Conservation (phyloP, 2,329 filamentous ascomycete species). For the Xylariaceae sp. region DNA sequence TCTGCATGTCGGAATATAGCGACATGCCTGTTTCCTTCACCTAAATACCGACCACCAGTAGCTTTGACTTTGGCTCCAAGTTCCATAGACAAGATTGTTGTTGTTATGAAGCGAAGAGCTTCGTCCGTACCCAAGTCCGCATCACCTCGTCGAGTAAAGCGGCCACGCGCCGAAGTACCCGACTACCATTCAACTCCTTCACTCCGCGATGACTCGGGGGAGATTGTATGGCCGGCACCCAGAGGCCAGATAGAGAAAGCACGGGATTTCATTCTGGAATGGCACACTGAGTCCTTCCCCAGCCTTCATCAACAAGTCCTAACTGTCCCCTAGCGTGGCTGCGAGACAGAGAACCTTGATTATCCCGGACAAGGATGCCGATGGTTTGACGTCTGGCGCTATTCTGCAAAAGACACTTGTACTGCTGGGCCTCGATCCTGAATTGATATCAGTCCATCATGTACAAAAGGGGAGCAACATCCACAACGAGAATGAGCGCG, state of each 20-base stretch:
- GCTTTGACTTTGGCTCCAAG: too few species aligned
- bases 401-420: conserved; percentile 57
- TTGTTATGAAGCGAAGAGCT: conserved; percentile 26
- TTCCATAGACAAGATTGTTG: too few species aligned
- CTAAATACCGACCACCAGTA: background rate
- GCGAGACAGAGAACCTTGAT: conserved; percentile 50
- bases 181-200: conserved; percentile 42
- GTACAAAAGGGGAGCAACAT: conserved; percentile 55
- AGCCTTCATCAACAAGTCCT: conserved; percentile 2
- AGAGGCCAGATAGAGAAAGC: conserved; percentile 49
- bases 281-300: conserved; percentile 35
- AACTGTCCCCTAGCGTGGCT: conserved; percentile 37
- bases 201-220: conserved; percentile 38
- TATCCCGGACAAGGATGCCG: conserved; percentile 64
- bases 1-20: background rate
- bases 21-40: background rate
- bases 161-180: conserved; percentile 29
- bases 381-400: conserved; percentile 59
- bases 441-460: conserved; percentile 53
- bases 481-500: conserved; percentile 48
- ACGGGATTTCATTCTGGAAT: conserved; percentile 51
- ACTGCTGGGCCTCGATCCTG: conserved; percentile 49
- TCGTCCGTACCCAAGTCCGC: conserved; percentile 16
- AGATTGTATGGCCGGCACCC: conserved; percentile 58
- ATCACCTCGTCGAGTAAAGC: conserved; percentile 25